phyloP scores from a whole-genome alignment of 129 eudicot genomes.

The Centella asiatica region DNA sequence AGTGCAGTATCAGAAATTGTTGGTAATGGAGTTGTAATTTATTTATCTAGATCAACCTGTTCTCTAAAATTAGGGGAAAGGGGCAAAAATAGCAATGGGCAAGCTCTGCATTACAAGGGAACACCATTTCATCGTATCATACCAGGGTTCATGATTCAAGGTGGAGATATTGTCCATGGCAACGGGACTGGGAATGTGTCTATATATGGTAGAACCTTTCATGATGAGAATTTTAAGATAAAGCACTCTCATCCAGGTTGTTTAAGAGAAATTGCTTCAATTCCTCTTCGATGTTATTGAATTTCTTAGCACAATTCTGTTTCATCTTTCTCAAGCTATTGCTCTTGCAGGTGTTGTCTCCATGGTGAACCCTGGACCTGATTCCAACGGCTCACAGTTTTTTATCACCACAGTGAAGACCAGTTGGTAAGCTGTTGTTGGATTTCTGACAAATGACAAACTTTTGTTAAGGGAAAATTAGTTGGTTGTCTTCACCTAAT shows the following conservation, averaged over 20 bases:
- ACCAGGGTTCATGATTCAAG: constrained; percentile 98
- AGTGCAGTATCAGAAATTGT: neutral
- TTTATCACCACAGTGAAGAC: constrained; percentile 90
- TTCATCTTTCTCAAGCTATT: constrained; percentile 3
- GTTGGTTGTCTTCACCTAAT: no score
- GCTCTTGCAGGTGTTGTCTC: constrained; percentile 64
- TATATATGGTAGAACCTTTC: constrained; percentile 71
- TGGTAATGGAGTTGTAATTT: constrained; percentile 1
- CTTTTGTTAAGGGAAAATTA: neutral
- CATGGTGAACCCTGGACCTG: constrained; percentile 93
- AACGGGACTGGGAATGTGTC: constrained; percentile 79
- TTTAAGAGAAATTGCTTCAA: neutral
- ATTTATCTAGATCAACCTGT: constrained; percentile 7
- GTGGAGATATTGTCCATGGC: constrained; percentile 69
- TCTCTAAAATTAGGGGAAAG: constrained; percentile 56
- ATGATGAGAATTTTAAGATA: constrained; percentile 75
- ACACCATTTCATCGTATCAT: constrained; percentile 86
- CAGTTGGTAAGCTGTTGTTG: constrained; percentile 52
- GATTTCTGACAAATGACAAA: neutral
- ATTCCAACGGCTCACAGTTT: constrained; percentile 91
- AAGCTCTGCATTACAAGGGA: constrained; percentile 70
- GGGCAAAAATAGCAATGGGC: constrained; percentile 67
- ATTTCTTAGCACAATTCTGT: neutral
- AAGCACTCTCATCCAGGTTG: constrained; percentile 87
- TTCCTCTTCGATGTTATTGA: neutral